Base-by-base conservation (phyloP, 441 rosid species). In the Populus hybrid region DNA sequence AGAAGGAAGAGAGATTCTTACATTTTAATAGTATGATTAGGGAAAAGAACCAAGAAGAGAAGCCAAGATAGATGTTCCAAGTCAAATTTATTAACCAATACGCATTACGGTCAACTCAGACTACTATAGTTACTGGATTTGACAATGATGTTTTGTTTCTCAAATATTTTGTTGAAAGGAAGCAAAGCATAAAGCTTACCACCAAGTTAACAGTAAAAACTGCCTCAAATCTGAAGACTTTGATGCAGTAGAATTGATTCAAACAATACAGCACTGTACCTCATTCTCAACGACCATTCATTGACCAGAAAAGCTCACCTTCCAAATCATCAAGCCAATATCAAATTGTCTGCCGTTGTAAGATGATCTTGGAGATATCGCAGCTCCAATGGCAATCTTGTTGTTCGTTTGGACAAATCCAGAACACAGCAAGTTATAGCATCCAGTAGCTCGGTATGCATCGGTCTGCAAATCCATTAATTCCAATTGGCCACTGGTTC, bases 401-500 rank as follows among this genome's bases (percentile, higher is more conserved):
- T 83, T 94, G 68, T 92, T 93, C 26, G 97, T 95, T 79, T 95
- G 99, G 57, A 95, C 93, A 84, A 95, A 95, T 23, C 99, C 99
- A n/a, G 98, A 26, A 26, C 28, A 26, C 28, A 26, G 28, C 28
- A 26, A 26, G 28, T 26, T 26, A 26, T 26, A 26, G 85, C 99
- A 95, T 32, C 99, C 99, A 1, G 98, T 95, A 46, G 98, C 90
- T 84, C 86, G 97, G 82, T 95, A 95, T 63, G 99, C 97, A 82
- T 95, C 99, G 7, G 87, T 88, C 99, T 95, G 91, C 77, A 73
- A 24, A 57, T 66, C 61, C 61, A 54, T 3, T 20, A 10, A 40
- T 69, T 34, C 8, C 35, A 65, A 28, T 65, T 10, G 21, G 23
- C 70, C 59, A 61, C 24, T 50, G 5, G 8, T 10, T 30, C 28